These are phyloP conservation scores for Hylodesmum podocarpum DNA, from an alignment of 306 rosid species.

Conservation along the genomic window DNA sequence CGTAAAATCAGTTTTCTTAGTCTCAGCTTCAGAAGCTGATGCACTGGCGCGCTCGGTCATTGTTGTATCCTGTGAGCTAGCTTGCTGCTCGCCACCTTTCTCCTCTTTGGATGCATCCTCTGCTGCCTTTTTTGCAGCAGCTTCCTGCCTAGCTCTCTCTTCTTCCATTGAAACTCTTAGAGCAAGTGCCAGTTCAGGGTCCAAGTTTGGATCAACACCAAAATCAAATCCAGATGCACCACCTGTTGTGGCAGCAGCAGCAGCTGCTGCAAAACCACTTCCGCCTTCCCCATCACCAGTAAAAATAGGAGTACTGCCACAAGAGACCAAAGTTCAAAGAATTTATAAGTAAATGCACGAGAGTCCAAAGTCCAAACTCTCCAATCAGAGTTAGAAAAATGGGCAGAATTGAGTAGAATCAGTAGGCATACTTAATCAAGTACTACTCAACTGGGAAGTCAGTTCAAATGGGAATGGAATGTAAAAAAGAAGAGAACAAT, in stretches of 20 bases:
- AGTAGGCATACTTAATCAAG: neutral
- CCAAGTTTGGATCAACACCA: constrained; percentile 99
- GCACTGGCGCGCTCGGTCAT: constrained; percentile 72
- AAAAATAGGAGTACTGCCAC: constrained; percentile 89
- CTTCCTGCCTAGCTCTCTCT: constrained; percentile 99
- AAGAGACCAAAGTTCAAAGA: neutral
- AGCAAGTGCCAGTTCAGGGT: constrained; percentile 99
- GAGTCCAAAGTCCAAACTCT: neutral
- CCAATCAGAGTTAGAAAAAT: neutral
- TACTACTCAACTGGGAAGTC: neutral
- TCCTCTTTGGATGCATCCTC: constrained; percentile 81
- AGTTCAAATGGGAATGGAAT: neutral
- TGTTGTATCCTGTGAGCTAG: constrained; percentile 83
- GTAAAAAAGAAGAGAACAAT: neutral
- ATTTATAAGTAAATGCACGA: neutral
- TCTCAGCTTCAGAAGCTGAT: constrained; percentile 62
- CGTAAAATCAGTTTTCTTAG: constrained; percentile 70
- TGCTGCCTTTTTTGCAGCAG: constrained; percentile 97
- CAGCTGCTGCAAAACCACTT: constrained; percentile 91
- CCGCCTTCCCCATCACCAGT: constrained; percentile 99
- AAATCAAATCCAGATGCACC: constrained; percentile 93
- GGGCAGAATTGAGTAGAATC: constrained; percentile 6
- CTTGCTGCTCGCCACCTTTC: constrained; percentile 68
- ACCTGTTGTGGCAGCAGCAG: constrained; percentile 91
- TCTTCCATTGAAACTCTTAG: constrained; percentile 99